phyloP scores from a whole-genome alignment of 2,329 filamentous ascomycete genomes.

The Fusarium bulbicola region DNA sequence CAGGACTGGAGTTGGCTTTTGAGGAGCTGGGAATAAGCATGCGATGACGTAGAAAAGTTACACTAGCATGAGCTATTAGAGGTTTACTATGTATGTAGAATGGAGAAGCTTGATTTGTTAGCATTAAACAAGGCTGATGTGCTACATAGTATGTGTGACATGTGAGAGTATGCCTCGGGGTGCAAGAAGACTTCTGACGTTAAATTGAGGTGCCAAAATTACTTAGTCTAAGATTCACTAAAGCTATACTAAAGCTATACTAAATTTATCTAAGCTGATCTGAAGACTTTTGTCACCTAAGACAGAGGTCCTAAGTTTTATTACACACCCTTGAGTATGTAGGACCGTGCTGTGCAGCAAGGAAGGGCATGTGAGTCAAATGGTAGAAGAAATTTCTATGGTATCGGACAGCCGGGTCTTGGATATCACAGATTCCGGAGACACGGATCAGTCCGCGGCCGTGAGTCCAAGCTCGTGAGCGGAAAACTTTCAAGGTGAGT shows the following conservation, averaged over 20 bases:
- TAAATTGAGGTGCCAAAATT: too few species aligned
- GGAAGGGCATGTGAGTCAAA: conserved; percentile 19
- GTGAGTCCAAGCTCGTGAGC: neutral
- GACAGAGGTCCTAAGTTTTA: too few species aligned
- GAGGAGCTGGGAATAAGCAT: conserved; percentile 18
- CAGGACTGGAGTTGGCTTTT: conserved; percentile 16
- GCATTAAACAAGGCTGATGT: neutral
- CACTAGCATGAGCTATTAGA: neutral
- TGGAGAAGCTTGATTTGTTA: conserved; percentile 9
- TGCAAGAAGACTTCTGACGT: too few species aligned
- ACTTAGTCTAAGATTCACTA: too few species aligned
- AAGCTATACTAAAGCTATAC: too few species aligned
- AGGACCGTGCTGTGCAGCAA: neutral
- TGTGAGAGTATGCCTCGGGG: conserved; percentile 4
- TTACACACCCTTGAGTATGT: too few species aligned
- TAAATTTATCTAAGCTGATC: too few species aligned
- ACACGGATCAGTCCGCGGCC: conserved; percentile 29
- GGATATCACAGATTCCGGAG: conserved; percentile 7
- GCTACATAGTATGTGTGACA: neutral
- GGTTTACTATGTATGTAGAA: conserved; percentile 23
- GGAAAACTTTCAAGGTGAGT: conserved; percentile 8
- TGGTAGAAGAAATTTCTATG: neutral
- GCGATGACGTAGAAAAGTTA: conserved; percentile 23
- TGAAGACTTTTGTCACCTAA: too few species aligned
- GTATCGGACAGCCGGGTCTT: conserved; percentile 28